phyloP scores from a whole-genome alignment of 805 yeast genomes.

The Starmera amethionina region DNA sequence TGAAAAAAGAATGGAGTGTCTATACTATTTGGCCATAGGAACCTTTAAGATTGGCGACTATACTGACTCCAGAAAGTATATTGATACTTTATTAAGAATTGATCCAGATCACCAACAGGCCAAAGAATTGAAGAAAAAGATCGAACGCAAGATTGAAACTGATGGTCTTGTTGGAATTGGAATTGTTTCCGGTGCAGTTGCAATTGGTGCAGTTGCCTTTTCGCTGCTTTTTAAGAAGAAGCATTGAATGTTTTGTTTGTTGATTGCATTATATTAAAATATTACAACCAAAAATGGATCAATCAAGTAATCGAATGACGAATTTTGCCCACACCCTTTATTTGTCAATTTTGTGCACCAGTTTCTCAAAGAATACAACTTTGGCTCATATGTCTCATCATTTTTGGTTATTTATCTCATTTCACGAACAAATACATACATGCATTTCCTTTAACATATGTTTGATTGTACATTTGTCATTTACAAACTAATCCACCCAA shows the following conservation, averaged over 20 bases:
- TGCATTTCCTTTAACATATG: no score
- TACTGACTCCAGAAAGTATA: slow-evolving; percentile 74
- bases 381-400: no score
- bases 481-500: no score
- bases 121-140: slow-evolving; percentile 54
- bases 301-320: no score
- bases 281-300: no score
- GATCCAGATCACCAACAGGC: slow-evolving; percentile 88
- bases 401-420: no score
- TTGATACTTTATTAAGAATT: slow-evolving; percentile 61
- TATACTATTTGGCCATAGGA: slow-evolving; percentile 82
- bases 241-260: slow-evolving; percentile 10
- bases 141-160: slow-evolving; percentile 72
- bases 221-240: slow-evolving; percentile 30
- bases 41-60: slow-evolving; percentile 84
- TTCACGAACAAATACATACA: no score
- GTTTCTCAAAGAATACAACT: neutral
- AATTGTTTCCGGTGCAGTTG: slow-evolving; percentile 75
- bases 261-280: no score
- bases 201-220: slow-evolving; percentile 64
- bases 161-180: slow-evolving; percentile 90
- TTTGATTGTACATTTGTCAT: no score
- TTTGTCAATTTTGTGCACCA: no score
- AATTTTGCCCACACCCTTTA: no score
- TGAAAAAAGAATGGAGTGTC: slow-evolving; percentile 75